Evolutionary conservation across 2,329 filamentous ascomycete species (phyloP), one percentile per base, ranked within the genome.

Genomic region (Xylaria sp.): DNA sequence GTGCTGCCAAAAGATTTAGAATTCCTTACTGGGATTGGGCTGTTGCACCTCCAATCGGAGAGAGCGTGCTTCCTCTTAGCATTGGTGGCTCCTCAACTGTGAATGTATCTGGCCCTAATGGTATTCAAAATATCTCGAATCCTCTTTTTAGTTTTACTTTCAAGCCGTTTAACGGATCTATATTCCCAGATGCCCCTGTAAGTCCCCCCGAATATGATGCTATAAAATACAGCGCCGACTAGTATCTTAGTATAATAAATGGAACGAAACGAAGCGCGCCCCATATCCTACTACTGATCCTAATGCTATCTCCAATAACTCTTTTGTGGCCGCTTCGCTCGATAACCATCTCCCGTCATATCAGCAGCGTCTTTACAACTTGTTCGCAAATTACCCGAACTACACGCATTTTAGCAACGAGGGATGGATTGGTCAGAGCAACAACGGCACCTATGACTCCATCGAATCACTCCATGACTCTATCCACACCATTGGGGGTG

Each of bases 351-450:
- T 87, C 5, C 77, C 81, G 2, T 84, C 84, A 15, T 83, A 89
- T 42, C 86, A 89, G 73, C 83, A 88, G 69, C 85, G 92, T 13
- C 81, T 94, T 1, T 90, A 89, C 72, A 89, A 87, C 58, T 81
- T 93, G 1, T 87, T 92, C 68, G 87, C 89, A 9, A 87, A 86
- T 65, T 92, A 92, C 75, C 82, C 85, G 51, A 86, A 92, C 70
- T 92, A 89, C 74, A 86, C 87, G 17, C 82, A 85, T 17, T 92
- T 93, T 74, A 89, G 89, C 72, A 94, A 90, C 73, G 89, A 92
- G 74, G 87, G 85, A 1, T 90, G 86, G 85, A 83, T 84, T n/a
- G 76, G 79, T 7, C 59, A 50, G 31, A 79, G 81, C 3, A 79
- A 79, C 54, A 78, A 83, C 42, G 79, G 78, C 5, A 82, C 82